phyloP scores from a whole-genome alignment of 2,329 filamentous ascomycete species.

The Tolypocladium pustulatum region DNA sequence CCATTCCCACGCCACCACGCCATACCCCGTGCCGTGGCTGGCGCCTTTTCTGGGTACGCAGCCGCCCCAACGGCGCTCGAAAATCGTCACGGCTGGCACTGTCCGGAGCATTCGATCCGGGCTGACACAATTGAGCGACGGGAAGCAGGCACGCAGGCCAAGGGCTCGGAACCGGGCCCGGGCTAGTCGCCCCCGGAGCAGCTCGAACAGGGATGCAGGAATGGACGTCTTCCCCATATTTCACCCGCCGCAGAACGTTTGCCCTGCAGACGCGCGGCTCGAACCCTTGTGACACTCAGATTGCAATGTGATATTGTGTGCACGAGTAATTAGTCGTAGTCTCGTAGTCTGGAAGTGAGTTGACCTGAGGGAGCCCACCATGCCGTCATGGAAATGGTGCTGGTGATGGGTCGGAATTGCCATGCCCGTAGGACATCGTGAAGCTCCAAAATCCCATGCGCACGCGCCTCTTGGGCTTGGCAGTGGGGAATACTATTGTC shows the following conservation, averaged over 20 bases:
- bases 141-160: no score
- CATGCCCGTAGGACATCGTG: background rate
- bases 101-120: background rate
- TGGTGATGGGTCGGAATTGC: background rate
- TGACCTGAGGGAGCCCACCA: background rate
- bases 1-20: background rate
- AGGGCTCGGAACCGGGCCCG: background rate
- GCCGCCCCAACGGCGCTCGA: background rate
- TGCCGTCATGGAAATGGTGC: background rate
- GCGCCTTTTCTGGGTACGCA: background rate
- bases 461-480: no score
- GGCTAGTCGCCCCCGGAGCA: background rate
- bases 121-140: background rate
- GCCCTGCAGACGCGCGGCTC: background rate
- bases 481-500: background rate
- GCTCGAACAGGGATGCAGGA: background rate
- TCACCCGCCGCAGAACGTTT: background rate
- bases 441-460: conserved; percentile 4
- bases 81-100: no score
- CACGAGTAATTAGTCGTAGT: no score
- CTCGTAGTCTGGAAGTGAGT: no score
- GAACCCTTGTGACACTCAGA: background rate
- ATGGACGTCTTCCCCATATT: background rate
- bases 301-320: background rate
- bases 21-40: background rate